Evolutionary conservation across 257 asterid species (phyloP).

Genomic region (Ehretia macrophylla): DNA sequence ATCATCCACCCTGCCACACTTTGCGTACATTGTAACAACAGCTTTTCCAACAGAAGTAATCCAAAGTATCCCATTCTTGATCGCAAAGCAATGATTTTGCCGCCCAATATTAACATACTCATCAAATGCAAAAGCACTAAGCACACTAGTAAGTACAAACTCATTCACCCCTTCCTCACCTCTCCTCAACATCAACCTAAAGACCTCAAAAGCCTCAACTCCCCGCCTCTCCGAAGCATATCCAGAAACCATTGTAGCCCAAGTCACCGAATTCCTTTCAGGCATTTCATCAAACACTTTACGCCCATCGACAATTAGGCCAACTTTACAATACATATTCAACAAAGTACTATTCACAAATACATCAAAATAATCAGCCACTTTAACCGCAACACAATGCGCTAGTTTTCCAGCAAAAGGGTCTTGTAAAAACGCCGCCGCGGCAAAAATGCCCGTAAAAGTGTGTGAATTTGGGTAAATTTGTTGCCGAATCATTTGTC

Average conservation of each 20-base stretch:
- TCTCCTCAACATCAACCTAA: conserved; percentile 32
- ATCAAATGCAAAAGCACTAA: conserved; percentile 50
- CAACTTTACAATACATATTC: conserved; percentile 55
- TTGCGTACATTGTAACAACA: conserved; percentile 73
- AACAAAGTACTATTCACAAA: conserved; percentile 63
- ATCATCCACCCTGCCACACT: conserved; percentile 56
- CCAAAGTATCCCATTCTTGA: conserved; percentile 41
- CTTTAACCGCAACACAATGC: not conserved
- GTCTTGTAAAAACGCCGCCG: conserved; percentile 41
- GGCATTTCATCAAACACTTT: conserved; percentile 77
- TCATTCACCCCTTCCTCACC: conserved; percentile 49
- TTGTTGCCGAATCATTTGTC: conserved; percentile 35
- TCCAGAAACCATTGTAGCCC: conserved; percentile 86
- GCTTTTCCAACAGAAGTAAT: conserved; percentile 73
- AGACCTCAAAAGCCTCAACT: conserved; percentile 49
- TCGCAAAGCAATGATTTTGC: conserved; percentile 57
- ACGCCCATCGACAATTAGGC: conserved; percentile 41
- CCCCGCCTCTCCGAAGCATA: conserved; percentile 50
- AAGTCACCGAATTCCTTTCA: conserved; percentile 62
- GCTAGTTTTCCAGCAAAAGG: conserved; percentile 39
- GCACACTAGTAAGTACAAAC: conserved; percentile 68
- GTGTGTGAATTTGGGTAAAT: conserved; percentile 62
- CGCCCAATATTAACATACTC: conserved; percentile 45
- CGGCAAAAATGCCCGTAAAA: conserved; percentile 60
- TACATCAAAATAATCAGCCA: conserved; percentile 36